Evolutionary conservation across 768 basidiomycete species (phyloP).

Genomic region (Leccinum boreale): DNA sequence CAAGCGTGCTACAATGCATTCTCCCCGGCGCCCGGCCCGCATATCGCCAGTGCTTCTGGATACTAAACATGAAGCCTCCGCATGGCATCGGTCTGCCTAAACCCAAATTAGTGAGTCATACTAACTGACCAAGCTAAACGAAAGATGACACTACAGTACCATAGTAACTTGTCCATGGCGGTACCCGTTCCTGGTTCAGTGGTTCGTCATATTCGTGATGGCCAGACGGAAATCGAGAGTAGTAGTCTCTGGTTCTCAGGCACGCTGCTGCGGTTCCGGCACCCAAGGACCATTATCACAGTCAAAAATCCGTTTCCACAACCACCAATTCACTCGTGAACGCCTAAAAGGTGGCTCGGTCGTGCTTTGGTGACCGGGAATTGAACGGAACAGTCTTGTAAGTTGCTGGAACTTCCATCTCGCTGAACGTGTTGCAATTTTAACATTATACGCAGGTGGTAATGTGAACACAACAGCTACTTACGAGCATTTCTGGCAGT

Average conservation of each 20-base stretch:
- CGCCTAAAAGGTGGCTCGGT: background rate
- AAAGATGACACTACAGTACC: too few relatives aligned
- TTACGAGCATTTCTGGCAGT: background rate
- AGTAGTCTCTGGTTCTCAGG: background rate
- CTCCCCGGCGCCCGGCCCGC: too few relatives aligned
- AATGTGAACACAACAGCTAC: background rate
- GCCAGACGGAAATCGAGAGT: too few relatives aligned
- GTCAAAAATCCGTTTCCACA: background rate
- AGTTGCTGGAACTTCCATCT: background rate
- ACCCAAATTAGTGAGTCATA: background rate
- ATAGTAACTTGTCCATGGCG: too few relatives aligned
- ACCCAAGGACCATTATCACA: background rate
- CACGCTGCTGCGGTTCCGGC: background rate
- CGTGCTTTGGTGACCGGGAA: background rate
- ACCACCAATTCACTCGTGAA: background rate
- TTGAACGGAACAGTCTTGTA: background rate
- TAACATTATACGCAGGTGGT: background rate
- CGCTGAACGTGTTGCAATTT: background rate
- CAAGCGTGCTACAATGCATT: too few relatives aligned
- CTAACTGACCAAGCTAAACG: too few relatives aligned
- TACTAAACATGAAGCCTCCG: background rate
- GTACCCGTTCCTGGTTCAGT: background rate
- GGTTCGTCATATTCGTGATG: too few relatives aligned
- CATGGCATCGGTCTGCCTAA: background rate
- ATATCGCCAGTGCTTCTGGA: background rate